Conservation (phyloP, 345 rosid species). For the Geranium brycei region DNA sequence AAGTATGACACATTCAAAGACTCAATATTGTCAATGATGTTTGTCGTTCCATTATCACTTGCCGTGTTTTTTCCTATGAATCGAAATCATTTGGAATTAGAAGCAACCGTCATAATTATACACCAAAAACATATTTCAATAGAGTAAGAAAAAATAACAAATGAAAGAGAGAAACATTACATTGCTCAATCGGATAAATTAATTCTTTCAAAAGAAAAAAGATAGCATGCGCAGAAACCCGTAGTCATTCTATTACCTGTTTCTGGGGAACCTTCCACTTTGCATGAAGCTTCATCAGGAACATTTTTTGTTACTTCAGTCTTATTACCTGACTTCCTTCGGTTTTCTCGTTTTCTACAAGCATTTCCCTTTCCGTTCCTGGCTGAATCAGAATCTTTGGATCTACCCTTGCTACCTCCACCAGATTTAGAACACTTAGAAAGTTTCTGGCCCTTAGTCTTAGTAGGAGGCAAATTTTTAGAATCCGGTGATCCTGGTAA, state of each 20-base stretch:
- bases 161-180: background rate
- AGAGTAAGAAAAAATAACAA: slow-evolving; percentile 1
- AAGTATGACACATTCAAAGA: slow-evolving; percentile 23
- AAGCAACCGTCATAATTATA: slow-evolving; percentile 2
- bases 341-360: slow-evolving; percentile 21
- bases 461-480: slow-evolving; percentile 17
- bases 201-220: background rate
- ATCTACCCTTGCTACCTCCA: slow-evolving; percentile 31
- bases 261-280: slow-evolving; percentile 18
- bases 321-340: slow-evolving; percentile 22
- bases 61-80: slow-evolving; percentile 23
- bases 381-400: slow-evolving; percentile 30
- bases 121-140: slow-evolving; percentile 1
- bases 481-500: slow-evolving; percentile 16
- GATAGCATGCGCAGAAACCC: slow-evolving; percentile 2
- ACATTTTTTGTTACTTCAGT: slow-evolving; percentile 26
- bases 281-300: slow-evolving; percentile 14
- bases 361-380: slow-evolving; percentile 31
- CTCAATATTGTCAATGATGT: slow-evolving; percentile 16
- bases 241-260: slow-evolving; percentile 32
- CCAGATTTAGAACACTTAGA: slow-evolving; percentile 31
- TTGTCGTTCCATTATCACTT: slow-evolving; percentile 18
- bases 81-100: slow-evolving; percentile 7
- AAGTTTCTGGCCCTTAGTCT: slow-evolving; percentile 18
- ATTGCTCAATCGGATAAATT: background rate